Base-by-base conservation (phyloP, 2,329 filamentous ascomycete species). In the Xylariaceae sp. region DNA sequence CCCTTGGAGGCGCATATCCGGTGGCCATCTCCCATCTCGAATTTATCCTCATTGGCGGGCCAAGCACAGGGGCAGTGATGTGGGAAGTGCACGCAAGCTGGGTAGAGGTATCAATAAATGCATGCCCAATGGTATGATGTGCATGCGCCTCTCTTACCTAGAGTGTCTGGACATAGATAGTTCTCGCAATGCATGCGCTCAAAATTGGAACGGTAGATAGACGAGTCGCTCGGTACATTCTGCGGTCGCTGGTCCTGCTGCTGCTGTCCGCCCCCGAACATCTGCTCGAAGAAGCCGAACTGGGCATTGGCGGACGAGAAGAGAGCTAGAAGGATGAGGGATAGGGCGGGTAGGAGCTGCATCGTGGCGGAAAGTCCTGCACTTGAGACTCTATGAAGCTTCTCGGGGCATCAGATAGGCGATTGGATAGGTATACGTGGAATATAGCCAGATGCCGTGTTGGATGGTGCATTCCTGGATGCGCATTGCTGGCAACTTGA, bases 281-380 rank as follows among this genome's bases (percentile, higher is more conserved):
- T 95, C 57, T 97, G 89, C 64, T 96, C 90, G 68, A 97, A 98
- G 78, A 98, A 95, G 61, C 88, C 85, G 65, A 97, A 97, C 67
- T 97, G 91, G 9, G 88, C 88, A 43, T 76, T 70, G 3, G 74
- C 81, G 13, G 69, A 56, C 24, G 79, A 65, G 47, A 78, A 67
- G 19, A 89, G 64, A 37, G 86, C 68, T 13, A 89, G 61, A 16
- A 81, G 51, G 34, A 75, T 54, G 38, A 75, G 41, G n/a, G 60
- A 47, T 28, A 64, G 37, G 22, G 47, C 41, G 39, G 43, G 41
- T 11, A 58, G 42, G 44, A 56, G 45, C 34, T 49, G 57, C 66
- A 68, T 69, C 19, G 42, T 63, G 18, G 16, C n/a, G 28, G 32
- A n/a, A n/a, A n/a, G n/a, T n/a, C 15, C 18, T 12, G 16, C 13